Base-by-base conservation (phyloP, 176 grass and related monocot species). In the Paspalum notatum region DNA sequence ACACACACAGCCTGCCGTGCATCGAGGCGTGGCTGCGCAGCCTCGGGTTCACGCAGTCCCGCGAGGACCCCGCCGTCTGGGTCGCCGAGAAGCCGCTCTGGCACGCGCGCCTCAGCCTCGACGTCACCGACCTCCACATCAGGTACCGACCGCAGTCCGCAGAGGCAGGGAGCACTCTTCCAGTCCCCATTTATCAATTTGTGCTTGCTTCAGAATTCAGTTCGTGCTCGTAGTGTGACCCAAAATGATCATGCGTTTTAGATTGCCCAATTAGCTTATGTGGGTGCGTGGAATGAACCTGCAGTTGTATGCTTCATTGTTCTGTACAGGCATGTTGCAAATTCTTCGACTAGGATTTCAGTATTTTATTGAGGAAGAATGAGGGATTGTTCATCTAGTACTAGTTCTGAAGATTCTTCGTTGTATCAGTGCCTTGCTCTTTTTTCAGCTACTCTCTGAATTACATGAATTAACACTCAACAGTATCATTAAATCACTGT, bases 61-160 rank as follows among this genome's bases (percentile, higher is more conserved):
- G 78, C 18, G 90, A 95, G 63, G 92, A 93, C 73, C 88, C 82
- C 58, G 73, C 95, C 39, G 71, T 88, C 56, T 95, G 92, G 95
- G 57, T 95, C 57, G 90, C 87, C 68, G 95, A 99, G 90, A 98
- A 62, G 49, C 71, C 92, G 20, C 78, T 83, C 46, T 98, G 92
- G 92, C 96, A 98, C 64, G 95, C 95, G 6, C 82, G 89, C 52
- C 92, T 98, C 73, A 91, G 85, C 84, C 92, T 98, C 82, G 90
- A 91, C 45, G 79, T 86, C 86, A 93, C 88, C 24, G 90, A 95
- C 77, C 85, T 98, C 51, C 87, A 94, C 82, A 98, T 93, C 75
- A 83, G 90, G 96, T 95, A 26, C 9, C 24, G 3, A 61, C 12
- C 3, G 7, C 41, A 41, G 6, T 12, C 57, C 57, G 22, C 58